Evolutionary conservation across 2,329 filamentous ascomycete species (phyloP), one percentile per base, ranked within the genome.

Genomic region (Aspergillus persii): DNA sequence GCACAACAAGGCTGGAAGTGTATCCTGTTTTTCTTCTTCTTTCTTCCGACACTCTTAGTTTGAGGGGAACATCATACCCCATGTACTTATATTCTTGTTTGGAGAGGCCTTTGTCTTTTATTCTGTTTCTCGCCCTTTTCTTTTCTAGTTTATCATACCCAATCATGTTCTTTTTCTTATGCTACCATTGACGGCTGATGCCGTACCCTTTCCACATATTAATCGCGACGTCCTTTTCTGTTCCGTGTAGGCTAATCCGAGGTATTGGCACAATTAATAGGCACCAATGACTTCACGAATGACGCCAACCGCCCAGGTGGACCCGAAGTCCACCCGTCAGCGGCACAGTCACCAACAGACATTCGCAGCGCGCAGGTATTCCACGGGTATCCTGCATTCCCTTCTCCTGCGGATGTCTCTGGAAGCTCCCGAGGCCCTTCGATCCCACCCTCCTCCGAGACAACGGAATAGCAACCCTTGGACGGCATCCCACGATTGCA

Each of bases 311-410:
- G 71, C 83, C 86, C 71, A 83, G 86, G 71, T 84, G 88, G 75
- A 82, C 88, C 84, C 83, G 59, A 83, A 81, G 67, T 57, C 54
- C 65, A 66, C 59, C 65, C 66, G 15, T 79, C 83, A 62, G 65
- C 77, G 54, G 75, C 80, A 61, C 70, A 82, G 59, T 81, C 85
- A 56, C 77, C 83, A 61, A 84, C 86, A 62, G 89, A 93, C 70
- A 83, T 90, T 62, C 89, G 91, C 66, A 88, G 88, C 58, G 80
- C 86, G 47, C 90, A 95, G 61, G 87, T 89, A 66, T 96, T 95
- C 76, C 82, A 85, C 52, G 84, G 84, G 51, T 92, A 92, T 69
- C 81, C 85, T 41, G 82, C 82, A 31, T 91, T 90, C 70, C 85
- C 88, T 56, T 80, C 80, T 55, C 58, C 71, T 9, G 60, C 65